Conservation (phyloP, 805 yeast species). For the Kluyveromyces aestuarii region DNA sequence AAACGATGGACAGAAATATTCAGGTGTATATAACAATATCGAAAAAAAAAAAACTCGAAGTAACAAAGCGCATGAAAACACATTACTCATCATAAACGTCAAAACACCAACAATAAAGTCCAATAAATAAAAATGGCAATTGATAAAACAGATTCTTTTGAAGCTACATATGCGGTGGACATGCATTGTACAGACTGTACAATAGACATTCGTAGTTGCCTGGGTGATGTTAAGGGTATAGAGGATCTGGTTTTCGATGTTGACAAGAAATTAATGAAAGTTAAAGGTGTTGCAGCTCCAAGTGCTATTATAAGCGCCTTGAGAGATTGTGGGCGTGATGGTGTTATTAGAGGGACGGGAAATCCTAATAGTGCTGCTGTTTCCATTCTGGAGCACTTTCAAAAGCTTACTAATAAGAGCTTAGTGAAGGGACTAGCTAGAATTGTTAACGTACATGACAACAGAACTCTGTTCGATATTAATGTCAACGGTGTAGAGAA, state of each 20-base stretch:
- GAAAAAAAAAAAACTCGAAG: neutral
- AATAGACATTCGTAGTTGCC: slow-evolving; percentile 44
- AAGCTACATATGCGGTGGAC: slow-evolving; percentile 80
- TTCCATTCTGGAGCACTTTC: slow-evolving; percentile 72
- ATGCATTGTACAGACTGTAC: slow-evolving; percentile 73
- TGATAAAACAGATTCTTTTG: slow-evolving; percentile 36
- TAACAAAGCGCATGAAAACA: neutral
- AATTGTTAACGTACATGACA: slow-evolving; percentile 55
- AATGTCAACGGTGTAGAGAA: slow-evolving; percentile 61
- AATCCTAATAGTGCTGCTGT: slow-evolving; percentile 84
- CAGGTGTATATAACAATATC: neutral
- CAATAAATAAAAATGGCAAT: slow-evolving; percentile 4
- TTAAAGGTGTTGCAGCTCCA: slow-evolving; percentile 68
- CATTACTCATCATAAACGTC: neutral
- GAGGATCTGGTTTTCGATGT: slow-evolving; percentile 49
- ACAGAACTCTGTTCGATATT: slow-evolving; percentile 59
- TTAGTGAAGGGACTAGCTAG: slow-evolving; percentile 86
- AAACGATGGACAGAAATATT: neutral
- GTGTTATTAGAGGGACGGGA: slow-evolving; percentile 89
- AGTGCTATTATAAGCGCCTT: slow-evolving; percentile 60
- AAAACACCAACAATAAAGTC: neutral
- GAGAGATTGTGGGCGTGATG: slow-evolving; percentile 73
- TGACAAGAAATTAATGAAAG: slow-evolving; percentile 49
- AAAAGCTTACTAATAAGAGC: slow-evolving; percentile 33
- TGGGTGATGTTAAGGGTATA: slow-evolving; percentile 44